A percentile compares a stretch with the other conserved stretches of the same genome.
Conservation (phyloP, 768 basidiomycete genomes). For the Suillus ampliporus region DNA sequence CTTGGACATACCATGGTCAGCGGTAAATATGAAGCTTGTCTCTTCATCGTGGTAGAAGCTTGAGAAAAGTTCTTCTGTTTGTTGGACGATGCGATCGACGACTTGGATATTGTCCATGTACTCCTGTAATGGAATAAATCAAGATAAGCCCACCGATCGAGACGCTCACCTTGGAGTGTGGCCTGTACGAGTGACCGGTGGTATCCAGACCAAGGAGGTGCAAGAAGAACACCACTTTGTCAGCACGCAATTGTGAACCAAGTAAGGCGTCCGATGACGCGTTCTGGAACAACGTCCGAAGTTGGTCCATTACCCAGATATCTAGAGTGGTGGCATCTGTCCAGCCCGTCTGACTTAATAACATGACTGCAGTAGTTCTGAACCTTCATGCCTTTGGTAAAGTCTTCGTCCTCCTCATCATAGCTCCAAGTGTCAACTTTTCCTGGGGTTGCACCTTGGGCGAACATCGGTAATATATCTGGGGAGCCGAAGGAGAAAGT, state of each 20-base stretch:
- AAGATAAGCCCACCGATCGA: constrained; percentile 5
- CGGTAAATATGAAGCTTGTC: constrained; percentile 81
- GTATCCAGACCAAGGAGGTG: constrained; percentile 87
- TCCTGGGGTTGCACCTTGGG: constrained; percentile 69
- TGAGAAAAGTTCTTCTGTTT: constrained; percentile 63
- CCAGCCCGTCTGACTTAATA: not conserved
- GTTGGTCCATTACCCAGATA: constrained; percentile 76
- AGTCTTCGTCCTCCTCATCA: constrained; percentile 80
- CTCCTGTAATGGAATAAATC: constrained; percentile 52
- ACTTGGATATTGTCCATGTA: constrained; percentile 86
- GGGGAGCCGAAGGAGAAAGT: constrained; percentile 89
- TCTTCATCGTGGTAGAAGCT: constrained; percentile 72
- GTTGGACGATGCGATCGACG: constrained; percentile 74
- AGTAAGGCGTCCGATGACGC: constrained; percentile 59
- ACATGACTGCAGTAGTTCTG: not conserved
- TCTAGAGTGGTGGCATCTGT: constrained; percentile 80
- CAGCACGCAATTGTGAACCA: constrained; percentile 54
- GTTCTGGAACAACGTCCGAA: constrained; percentile 65
- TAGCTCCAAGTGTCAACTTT: constrained; percentile 81
- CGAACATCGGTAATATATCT: constrained; percentile 89
- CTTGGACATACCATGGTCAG: constrained; percentile 90
- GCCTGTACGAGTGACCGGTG: constrained; percentile 86
- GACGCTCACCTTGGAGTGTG: constrained; percentile 66
- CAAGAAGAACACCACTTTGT: constrained; percentile 78
- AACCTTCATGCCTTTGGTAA: constrained; percentile 68